A percentile compares a stretch with the other conserved stretches of the same genome.
phyloP scores from a whole-genome alignment of 202 grass and related monocot genomes.

The Schoenoplectus triqueter region DNA sequence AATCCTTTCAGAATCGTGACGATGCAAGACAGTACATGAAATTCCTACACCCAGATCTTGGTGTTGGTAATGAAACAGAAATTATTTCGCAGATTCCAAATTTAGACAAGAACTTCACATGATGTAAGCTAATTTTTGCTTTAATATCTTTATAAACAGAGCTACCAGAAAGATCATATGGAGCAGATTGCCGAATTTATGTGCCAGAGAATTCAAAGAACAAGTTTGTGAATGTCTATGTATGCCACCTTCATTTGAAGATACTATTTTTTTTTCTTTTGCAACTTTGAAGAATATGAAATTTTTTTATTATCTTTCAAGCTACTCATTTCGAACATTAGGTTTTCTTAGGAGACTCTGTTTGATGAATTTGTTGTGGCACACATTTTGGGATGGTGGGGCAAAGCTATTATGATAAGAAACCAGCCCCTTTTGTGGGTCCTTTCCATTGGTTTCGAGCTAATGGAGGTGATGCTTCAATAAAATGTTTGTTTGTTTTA shows the following conservation, averaged over 20 bases:
- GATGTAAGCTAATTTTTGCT: slow-evolving; percentile 34
- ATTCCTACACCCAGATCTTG: slow-evolving; percentile 93
- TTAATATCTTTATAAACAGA: slow-evolving; percentile 57
- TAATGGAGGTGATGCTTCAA: slow-evolving; percentile 78
- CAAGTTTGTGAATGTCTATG: slow-evolving; percentile 99
- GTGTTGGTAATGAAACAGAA: slow-evolving; percentile 73
- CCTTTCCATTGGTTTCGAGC: slow-evolving; percentile 93
- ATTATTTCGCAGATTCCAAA: neutral
- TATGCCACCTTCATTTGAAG: slow-evolving; percentile 79
- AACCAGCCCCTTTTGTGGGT: slow-evolving; percentile 99
- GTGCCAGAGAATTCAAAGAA: slow-evolving; percentile 93
- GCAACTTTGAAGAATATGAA: slow-evolving; percentile 33
- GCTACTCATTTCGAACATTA: slow-evolving; percentile 78
- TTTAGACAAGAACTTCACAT: neutral
- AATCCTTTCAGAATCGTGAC: slow-evolving; percentile 74
- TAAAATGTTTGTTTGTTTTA: slow-evolving; percentile 20
- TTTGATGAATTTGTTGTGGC: slow-evolving; percentile 99
- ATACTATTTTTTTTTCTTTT: slow-evolving; percentile 45
- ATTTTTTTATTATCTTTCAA: slow-evolving; percentile 55
- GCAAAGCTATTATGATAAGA: slow-evolving; percentile 99
- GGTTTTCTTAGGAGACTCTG: slow-evolving; percentile 93
- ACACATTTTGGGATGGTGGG: slow-evolving; percentile 99
- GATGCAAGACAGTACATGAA: slow-evolving; percentile 98
- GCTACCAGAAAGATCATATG: slow-evolving; percentile 98
- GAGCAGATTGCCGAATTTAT: slow-evolving; percentile 94